These are phyloP conservation scores for Blastomyces gilchristii DNA, from an alignment of 2,329 filamentous ascomycete species.

Conservation along the genomic window DNA sequence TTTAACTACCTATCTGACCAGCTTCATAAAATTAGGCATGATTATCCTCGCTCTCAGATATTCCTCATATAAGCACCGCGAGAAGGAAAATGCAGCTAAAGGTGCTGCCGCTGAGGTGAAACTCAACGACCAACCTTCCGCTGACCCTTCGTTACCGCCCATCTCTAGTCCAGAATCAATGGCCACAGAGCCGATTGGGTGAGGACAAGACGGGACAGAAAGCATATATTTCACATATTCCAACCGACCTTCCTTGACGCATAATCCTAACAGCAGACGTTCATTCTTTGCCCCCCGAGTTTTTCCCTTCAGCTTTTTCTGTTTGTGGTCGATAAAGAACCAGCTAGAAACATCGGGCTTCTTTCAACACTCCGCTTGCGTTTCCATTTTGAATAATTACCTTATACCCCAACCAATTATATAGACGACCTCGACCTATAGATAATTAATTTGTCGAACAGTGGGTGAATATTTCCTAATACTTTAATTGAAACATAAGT, in stretches of 20 bases:
- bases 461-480: not conserved
- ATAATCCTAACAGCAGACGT: not conserved
- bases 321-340: not conserved
- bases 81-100: conserved; percentile 27
- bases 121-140: not conserved
- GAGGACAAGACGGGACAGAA: not conserved
- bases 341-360: not conserved
- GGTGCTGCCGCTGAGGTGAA: conserved; percentile 23
- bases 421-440: not conserved
- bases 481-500: not conserved
- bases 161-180: conserved; percentile 6
- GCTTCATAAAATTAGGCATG: conserved; percentile 30
- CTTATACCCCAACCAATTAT: not conserved
- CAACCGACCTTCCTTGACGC: not conserved
- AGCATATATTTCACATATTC: not conserved
- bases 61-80: conserved; percentile 31
- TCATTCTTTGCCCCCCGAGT: not conserved
- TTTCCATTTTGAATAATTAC: not conserved
- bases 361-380: not conserved
- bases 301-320: not conserved
- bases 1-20: conserved; percentile 14
- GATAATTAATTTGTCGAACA: not conserved
- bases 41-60: conserved; percentile 40
- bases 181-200: conserved; percentile 12
- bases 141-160: conserved; percentile 1